Base-by-base conservation (phyloP, 2,329 filamentous ascomycete species). In the Phyllosticta citriasiana region DNA sequence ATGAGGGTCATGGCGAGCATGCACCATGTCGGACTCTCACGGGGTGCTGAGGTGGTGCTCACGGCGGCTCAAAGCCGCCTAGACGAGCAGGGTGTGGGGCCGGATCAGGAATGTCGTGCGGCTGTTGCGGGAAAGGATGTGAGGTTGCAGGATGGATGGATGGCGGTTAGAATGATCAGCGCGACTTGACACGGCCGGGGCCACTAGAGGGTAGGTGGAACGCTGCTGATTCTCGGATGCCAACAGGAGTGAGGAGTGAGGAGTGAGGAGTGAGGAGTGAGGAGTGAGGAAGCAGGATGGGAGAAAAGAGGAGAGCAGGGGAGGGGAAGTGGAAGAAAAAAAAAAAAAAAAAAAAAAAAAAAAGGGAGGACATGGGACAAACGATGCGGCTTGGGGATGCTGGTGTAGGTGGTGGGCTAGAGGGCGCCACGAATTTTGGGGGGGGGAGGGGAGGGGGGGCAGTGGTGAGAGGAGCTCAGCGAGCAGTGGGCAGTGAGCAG, bases 51-150 rank as follows among this genome's bases (percentile, higher is more conserved):
- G 33, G 33, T 40, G 33, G 33, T 40, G 33, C 30, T 24, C 47
- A 25, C 57, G 52, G 33, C 57, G 53, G 57, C 53, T 60, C 53
- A 51, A 60, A 57, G 14, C 59, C 52, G 53, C 16, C 30, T 60
- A 60, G 54, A 54, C 53, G 27, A 25, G 59, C 53, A 57, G 53
- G 59, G 59, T 60, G 27, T 47, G 27, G 12, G 53, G 53, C 59
- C 59, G 53, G 55, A 60, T 53, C 59, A 53, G 59, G 59, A 52
- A 60, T 51, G 27, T 60, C 33, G 57, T 60, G 57, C 57, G 57
- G 57, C 57, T 40, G 12, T 40, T 8, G 33, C 33, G 33, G 33
- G 33, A 40, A 40, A 40, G 33, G 33, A 40, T 60, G 58, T 55
- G 58, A 53, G 58, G 57, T 55, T 53, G 50, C 53, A 52, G 57